Evolutionary conservation across 2,329 filamentous ascomycete genomes (phyloP).

Genomic region (Bretziella fagacearum): DNA sequence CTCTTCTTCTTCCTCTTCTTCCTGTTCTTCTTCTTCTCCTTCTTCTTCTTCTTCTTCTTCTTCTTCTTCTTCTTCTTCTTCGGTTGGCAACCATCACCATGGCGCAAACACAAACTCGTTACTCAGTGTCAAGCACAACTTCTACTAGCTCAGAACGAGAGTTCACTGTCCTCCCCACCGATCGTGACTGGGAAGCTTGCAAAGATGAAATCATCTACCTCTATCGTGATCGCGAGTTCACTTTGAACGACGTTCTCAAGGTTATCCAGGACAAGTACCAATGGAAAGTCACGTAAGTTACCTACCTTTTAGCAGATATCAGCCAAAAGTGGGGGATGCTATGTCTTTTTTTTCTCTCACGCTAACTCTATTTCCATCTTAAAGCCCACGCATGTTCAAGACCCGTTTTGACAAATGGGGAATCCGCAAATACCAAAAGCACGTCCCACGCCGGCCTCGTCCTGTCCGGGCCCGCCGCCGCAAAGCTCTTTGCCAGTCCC

Average conservation of each 20-base stretch:
- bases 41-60: neutral
- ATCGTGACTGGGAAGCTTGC: slow-evolving; percentile 12
- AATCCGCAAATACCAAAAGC: slow-evolving; percentile 14
- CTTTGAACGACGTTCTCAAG: slow-evolving; percentile 13
- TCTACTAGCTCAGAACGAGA: neutral
- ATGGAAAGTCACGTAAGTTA: slow-evolving; percentile 15
- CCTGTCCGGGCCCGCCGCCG: neutral
- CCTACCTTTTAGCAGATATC: neutral
- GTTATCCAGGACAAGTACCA: slow-evolving; percentile 10
- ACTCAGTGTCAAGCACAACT: neutral
- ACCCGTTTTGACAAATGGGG: slow-evolving; percentile 14
- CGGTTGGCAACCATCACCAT: neutral
- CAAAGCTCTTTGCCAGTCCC: neutral
- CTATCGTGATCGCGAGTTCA: slow-evolving; percentile 11
- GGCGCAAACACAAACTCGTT: neutral
- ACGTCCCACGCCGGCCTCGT: neutral
- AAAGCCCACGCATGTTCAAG: slow-evolving; percentile 14
- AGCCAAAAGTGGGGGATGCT: neutral
- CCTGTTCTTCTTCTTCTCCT: no score
- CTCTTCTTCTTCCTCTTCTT: neutral
- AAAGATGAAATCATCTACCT: slow-evolving; percentile 12
- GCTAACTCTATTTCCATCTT: neutral
- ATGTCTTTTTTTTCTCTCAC: neutral
- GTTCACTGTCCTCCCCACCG: slow-evolving; percentile 7
- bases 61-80: neutral